Base-by-base conservation (phyloP, 2,329 filamentous ascomycete species). In the Botrytis porri region DNA sequence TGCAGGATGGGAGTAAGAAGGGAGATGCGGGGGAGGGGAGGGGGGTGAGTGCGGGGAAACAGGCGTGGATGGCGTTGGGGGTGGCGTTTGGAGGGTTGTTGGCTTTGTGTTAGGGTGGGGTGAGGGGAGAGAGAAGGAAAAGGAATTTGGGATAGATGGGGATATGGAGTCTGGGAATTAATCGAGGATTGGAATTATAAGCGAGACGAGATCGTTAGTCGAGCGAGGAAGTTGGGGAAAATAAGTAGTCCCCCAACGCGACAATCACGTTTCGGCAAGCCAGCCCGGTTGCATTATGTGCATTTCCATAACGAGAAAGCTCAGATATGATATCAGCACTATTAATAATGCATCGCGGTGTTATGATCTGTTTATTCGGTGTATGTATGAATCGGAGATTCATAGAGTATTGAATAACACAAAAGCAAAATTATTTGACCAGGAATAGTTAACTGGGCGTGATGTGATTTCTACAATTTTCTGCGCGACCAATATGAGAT, bases 261-360 rank as follows among this genome's bases (percentile, higher is more conserved):
- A 29, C 7, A 29, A 57, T 57, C n/a, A 32, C 7, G 14, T 14
- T 18, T 57, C n/a, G n/a, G 29, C 4, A 6, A 16, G 14, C 2
- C 6, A 16, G 14, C 2, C 6, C 6, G 25, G 51, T 54, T 6
- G n/a, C 5, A 7, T 6, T 14, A n/a, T n/a, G 10, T 29, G 14
- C 3, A 18, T 18, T 32, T 1, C 9, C n/a, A 4, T 12, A 4
- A 57, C 3, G n/a, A 0, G n/a, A 57, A 1, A 29, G n/a, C n/a
- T 18, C 51, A 29, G n/a, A 18, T 54, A 29, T 57, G 8, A 3
- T 7, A 29, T 29, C 14, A 32, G 51, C n/a, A 32, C 4, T 57
- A 57, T 57, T 3, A 18, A 57, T 57, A 14, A n/a, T 18, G 7
- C 18, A 29, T 57, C 14, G n/a, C 14, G 16, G 10, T 12, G 3